A percentile compares a stretch with the other conserved stretches of the same genome.
Conservation (phyloP, 257 asterid species). For the Agastache rugosa region DNA sequence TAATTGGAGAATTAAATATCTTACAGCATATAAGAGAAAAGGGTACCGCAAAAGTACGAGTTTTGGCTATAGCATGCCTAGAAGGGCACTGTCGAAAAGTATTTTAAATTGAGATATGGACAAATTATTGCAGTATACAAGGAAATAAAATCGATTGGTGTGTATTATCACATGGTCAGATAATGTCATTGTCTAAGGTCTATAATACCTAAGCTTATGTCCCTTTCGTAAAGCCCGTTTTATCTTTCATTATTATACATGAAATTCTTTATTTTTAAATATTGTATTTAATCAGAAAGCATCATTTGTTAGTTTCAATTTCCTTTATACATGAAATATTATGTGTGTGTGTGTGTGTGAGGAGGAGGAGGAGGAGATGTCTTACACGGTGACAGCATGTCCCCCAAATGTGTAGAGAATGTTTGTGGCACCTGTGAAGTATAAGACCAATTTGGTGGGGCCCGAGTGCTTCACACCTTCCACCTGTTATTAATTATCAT, state of each 20-base stretch:
- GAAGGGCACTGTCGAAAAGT: not conserved
- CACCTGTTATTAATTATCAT: constrained; percentile 35
- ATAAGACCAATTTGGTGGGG: constrained; percentile 52
- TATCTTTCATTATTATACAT: not conserved
- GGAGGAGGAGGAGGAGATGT: not conserved
- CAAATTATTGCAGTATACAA: not conserved
- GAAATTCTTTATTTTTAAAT: not conserved
- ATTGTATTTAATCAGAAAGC: not conserved
- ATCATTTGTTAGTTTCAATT: no score
- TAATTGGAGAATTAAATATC: not conserved
- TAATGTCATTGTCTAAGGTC: constrained; percentile 31
- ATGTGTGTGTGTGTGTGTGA: not conserved
- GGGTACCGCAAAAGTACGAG: not conserved
- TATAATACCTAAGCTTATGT: constrained; percentile 25
- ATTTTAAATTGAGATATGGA: constrained; percentile 15
- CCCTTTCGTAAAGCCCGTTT: constrained; percentile 33
- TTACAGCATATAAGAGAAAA: not conserved
- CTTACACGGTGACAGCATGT: constrained; percentile 65
- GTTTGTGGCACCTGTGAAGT: constrained; percentile 66
- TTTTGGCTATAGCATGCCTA: constrained; percentile 27
- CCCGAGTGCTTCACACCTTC: constrained; percentile 62
- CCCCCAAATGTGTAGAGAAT: constrained; percentile 67
- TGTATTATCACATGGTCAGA: constrained; percentile 29
- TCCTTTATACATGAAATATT: no score
- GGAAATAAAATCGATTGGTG: constrained; percentile 25